phyloP scores from a whole-genome alignment of 2,329 filamentous ascomycete genomes.

The Fusarium duplospermum region DNA sequence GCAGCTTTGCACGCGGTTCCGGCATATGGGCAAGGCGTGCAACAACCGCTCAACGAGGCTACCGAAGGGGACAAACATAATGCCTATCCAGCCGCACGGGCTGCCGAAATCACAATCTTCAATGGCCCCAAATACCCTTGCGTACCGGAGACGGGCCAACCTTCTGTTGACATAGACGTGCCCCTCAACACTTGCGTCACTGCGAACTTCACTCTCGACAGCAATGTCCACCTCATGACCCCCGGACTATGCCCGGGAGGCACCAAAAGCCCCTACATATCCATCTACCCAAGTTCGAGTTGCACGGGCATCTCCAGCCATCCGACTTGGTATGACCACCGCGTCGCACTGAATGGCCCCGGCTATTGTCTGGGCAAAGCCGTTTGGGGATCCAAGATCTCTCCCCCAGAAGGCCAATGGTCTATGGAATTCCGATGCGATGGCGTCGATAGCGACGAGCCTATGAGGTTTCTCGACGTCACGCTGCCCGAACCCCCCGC shows the following conservation, averaged over 20 bases:
- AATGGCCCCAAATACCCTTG: slow-evolving; percentile 3
- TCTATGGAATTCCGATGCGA: slow-evolving; percentile 18
- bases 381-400: slow-evolving; percentile 4
- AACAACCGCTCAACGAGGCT: neutral
- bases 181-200: slow-evolving; percentile 17
- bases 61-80: neutral
- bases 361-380: slow-evolving; percentile 15
- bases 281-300: slow-evolving; percentile 2
- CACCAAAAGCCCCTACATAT: neutral
- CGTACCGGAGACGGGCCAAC: neutral
- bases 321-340: slow-evolving; percentile 1
- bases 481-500: slow-evolving; percentile 1
- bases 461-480: neutral
- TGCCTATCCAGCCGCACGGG: neutral
- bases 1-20: neutral
- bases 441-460: neutral
- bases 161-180: neutral
- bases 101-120: slow-evolving; percentile 5
- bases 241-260: slow-evolving; percentile 10
- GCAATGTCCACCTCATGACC: slow-evolving; percentile 7
- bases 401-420: neutral
- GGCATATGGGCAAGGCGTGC: neutral
- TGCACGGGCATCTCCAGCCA: slow-evolving; percentile 13
- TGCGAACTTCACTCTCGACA: slow-evolving; percentile 23
- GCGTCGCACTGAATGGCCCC: neutral